Base-by-base conservation (phyloP, 2,329 filamentous ascomycete species). In the Pestalotiopsis sp. region DNA sequence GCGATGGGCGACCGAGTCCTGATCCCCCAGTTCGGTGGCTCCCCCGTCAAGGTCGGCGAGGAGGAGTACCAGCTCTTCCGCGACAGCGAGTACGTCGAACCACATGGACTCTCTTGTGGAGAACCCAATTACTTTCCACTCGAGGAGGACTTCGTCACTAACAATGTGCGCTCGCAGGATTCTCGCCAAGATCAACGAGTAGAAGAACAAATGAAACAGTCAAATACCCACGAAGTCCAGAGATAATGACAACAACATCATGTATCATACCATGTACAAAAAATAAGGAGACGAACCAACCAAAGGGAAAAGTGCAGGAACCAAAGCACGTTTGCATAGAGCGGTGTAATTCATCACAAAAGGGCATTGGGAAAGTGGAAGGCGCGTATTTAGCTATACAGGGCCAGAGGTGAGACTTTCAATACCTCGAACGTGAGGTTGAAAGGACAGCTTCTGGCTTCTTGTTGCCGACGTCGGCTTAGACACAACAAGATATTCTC, bases 141-240 rank as follows among this genome's bases (percentile, higher is more conserved):
- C 41, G 41, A 20, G 66, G 20, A 66, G 65, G 70, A 41, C 68
- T 11, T 14, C 4, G 45, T 60, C 41, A 39, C 73, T 79, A 38
- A 77, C 72, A 38, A 52, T 20, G 67, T 73, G 73, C 38, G 41
- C 14, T 64, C 25, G 31, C 76, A 98, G 95, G 82, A 93, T 99
- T 76, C 90, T 99, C 71, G 96, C 96, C 82, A 99, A 98, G 92
- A 97, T 99, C 89, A 97, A 94, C 85, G 95, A 98, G 88, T 97
- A 93, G 86, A 93, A 12, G 86, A 77, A 68, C 74, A 66, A 71
- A 52, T 20, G 20, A 52, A 23, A 9, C 14, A 52, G 45, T 23
- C 45, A 52, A n/a, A 52, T 52, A 52, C 45, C n/a, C 45, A 52
- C 45, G 45, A 52, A 52, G 45, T 69, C 70, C 69, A 74, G 71